Evolutionary conservation across 2,329 filamentous ascomycete genomes (phyloP).

Genomic region (Colletotrichum sp.): DNA sequence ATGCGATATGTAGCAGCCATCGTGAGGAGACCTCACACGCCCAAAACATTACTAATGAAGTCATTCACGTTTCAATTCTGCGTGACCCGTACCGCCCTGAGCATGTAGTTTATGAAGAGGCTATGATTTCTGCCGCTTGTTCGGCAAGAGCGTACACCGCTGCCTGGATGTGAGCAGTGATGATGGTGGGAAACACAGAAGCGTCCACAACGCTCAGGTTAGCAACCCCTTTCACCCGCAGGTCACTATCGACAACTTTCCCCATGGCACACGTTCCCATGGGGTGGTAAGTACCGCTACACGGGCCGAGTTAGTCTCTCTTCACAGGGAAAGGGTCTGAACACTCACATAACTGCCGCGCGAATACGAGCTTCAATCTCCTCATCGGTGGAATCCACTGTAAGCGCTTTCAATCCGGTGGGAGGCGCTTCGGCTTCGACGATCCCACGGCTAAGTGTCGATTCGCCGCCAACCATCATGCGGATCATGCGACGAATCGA

Average conservation of each 20-base stretch:
- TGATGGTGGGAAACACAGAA: constrained; percentile 37
- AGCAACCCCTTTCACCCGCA: constrained; percentile 40
- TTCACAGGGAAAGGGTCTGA: not conserved
- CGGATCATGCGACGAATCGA: constrained; percentile 27
- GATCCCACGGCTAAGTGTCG: constrained; percentile 18
- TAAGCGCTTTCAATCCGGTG: not conserved
- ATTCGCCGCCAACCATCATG: constrained; percentile 22
- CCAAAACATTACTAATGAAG: not conserved
- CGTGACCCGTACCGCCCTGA: fast-evolving
- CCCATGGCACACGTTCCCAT: constrained; percentile 12
- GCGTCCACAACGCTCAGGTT: constrained; percentile 43
- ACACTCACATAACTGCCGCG: not conserved
- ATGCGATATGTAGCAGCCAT: not conserved
- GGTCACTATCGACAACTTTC: constrained; percentile 32
- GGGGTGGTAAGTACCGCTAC: not conserved
- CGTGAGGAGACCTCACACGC: not conserved
- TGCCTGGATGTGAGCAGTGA: not conserved
- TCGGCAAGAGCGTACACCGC: not conserved
- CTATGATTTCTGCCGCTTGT: not conserved
- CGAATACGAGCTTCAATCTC: not conserved
- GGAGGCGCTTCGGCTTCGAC: not conserved
- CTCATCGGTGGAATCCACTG: not conserved
- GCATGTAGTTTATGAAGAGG: not conserved
- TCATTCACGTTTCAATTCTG: not conserved
- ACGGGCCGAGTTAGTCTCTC: not conserved